Conservation (phyloP, 352 stramenopile genomes). For the Blastocystis sp. region DNA sequence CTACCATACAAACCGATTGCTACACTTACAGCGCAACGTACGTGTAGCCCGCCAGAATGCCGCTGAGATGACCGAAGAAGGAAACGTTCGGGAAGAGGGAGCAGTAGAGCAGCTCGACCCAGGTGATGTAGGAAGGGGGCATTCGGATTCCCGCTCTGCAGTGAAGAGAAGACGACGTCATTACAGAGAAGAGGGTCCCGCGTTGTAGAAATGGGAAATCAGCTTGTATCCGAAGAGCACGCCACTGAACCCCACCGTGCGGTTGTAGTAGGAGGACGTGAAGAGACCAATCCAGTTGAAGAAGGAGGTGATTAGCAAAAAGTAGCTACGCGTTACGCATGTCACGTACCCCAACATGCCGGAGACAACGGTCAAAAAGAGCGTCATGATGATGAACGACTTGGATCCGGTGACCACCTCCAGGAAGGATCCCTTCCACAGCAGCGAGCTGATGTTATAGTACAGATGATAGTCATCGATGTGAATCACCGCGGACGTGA, state of each 20-base stretch:
- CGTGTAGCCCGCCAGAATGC: constrained; percentile 35
- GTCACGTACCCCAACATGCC: not conserved
- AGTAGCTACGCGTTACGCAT: not conserved
- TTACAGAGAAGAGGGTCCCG: not conserved
- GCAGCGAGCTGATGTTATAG: constrained; percentile 62
- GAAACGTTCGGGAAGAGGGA: constrained; percentile 19
- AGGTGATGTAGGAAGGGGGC: not conserved
- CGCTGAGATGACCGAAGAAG: constrained; percentile 46
- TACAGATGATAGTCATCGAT: constrained; percentile 43
- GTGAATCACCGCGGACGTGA: constrained; percentile 13
- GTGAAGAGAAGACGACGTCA: not conserved
- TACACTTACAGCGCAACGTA: not conserved
- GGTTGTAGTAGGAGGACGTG: not conserved
- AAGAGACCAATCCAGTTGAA: not conserved
- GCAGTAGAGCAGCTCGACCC: constrained; percentile 21
- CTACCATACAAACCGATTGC: not conserved
- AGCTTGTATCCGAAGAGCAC: constrained; percentile 48
- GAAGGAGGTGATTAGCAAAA: not conserved
- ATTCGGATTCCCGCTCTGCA: not conserved
- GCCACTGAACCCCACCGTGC: constrained; percentile 11
- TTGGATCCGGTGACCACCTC: constrained; percentile 38
- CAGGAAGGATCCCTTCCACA: constrained; percentile 42
- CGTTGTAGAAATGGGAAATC: not conserved
- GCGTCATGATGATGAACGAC: not conserved
- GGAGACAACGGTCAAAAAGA: not conserved